A percentile compares a stretch with the other conserved stretches of the same genome.
phyloP scores from a whole-genome alignment of 768 basidiomycete species.

The Porpolomopsis calyptriformis region DNA sequence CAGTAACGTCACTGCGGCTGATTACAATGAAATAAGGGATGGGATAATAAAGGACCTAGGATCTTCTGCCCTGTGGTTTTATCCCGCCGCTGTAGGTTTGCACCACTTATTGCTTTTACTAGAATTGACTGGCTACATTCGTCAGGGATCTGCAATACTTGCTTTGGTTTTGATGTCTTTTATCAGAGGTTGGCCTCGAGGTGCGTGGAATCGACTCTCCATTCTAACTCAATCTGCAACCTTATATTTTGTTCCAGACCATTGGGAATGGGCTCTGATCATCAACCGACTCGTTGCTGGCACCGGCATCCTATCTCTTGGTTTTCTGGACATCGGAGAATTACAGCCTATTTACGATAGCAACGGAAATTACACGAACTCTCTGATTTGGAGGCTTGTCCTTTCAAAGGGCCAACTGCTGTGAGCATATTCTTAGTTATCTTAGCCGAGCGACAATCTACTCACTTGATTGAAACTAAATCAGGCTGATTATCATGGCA shows the following conservation, averaged over 20 bases:
- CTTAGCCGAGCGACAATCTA: too few species aligned
- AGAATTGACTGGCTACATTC: not conserved
- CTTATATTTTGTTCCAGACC: not conserved
- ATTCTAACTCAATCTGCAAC: not conserved
- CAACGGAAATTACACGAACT: not conserved
- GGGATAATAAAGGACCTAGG: not conserved
- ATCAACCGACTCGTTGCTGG: not conserved
- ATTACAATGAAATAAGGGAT: not conserved
- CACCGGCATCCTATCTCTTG: not conserved
- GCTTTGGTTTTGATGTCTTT: not conserved
- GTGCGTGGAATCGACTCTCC: not conserved
- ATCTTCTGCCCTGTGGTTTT: slow-evolving; percentile 1
- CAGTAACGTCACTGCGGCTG: not conserved
- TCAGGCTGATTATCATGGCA: not conserved
- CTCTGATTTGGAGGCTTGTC: not conserved
- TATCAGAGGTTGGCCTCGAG: slow-evolving; percentile 1
- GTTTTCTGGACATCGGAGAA: not conserved
- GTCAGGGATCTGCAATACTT: not conserved
- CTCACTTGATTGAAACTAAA: not conserved
- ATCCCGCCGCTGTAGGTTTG: not conserved
- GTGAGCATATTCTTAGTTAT: not conserved
- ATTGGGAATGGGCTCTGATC: slow-evolving; percentile 1
- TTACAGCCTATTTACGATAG: not conserved
- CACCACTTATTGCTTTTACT: too few species aligned
- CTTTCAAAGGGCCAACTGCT: not conserved